Conservation (phyloP, 768 basidiomycete species). For the Pholiota microspora region DNA sequence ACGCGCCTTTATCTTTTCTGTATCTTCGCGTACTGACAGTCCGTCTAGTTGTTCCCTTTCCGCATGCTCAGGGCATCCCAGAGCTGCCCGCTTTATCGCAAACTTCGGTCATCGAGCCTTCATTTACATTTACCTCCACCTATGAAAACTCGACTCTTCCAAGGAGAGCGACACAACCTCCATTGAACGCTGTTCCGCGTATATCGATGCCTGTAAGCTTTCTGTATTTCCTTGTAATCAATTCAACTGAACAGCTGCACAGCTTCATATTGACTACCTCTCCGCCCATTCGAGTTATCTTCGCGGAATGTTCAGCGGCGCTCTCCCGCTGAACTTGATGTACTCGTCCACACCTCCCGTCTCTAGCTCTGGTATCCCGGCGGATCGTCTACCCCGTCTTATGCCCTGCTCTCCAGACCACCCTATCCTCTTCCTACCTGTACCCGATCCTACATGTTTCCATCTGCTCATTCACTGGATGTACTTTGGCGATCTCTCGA, state of each 20-base stretch:
- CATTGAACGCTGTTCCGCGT: conserved; percentile 47
- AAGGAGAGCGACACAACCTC: conserved; percentile 52
- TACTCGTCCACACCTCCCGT: conserved; percentile 30
- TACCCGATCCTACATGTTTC: conserved; percentile 73
- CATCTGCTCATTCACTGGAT: conserved; percentile 76
- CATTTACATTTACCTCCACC: conserved; percentile 27
- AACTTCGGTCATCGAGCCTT: conserved; percentile 29
- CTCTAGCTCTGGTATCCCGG: conserved; percentile 38
- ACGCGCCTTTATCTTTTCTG: conserved; percentile 17
- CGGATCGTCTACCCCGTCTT: conserved; percentile 60
- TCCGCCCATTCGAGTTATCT: conserved; percentile 80
- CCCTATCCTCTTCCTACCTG: conserved; percentile 69
- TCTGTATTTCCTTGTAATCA: background rate
- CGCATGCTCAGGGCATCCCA: conserved; percentile 36
- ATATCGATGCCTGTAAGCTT: conserved; percentile 62
- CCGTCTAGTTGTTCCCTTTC: conserved; percentile 48
- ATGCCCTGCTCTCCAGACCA: conserved; percentile 66
- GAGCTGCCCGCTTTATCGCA: conserved; percentile 27
- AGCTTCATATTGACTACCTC: conserved; percentile 83
- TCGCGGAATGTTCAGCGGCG: conserved; percentile 66
- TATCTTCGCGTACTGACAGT: conserved; percentile 2
- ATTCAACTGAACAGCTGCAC: conserved; percentile 11
- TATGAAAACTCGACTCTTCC: conserved; percentile 43
- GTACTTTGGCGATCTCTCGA: conserved; percentile 70
- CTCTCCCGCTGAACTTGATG: conserved; percentile 59